These are phyloP conservation scores for Aspergillus eucalypticola DNA, from an alignment of 2,329 filamentous ascomycete species.

Conservation along the genomic window DNA sequence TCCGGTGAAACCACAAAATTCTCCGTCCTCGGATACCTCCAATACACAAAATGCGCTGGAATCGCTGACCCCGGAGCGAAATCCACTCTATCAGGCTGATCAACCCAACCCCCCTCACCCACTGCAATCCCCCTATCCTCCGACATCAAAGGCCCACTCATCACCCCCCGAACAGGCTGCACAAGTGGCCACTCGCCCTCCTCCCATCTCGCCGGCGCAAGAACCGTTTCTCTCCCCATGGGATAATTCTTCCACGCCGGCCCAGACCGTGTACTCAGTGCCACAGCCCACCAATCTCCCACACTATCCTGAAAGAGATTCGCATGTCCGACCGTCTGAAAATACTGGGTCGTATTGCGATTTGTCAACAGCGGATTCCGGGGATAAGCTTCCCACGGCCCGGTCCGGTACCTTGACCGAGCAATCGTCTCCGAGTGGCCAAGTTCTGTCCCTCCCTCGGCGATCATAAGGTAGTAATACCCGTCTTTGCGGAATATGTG, in stretches of 20 bases:
- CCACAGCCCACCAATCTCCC: slow-evolving; percentile 57
- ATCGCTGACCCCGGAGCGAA: slow-evolving; percentile 50
- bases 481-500: slow-evolving; percentile 33
- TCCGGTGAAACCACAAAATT: slow-evolving; percentile 51
- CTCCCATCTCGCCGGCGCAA: slow-evolving; percentile 52
- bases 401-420: slow-evolving; percentile 30
- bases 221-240: slow-evolving; percentile 57
- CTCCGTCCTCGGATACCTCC: slow-evolving; percentile 51
- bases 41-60: slow-evolving; percentile 58
- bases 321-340: slow-evolving; percentile 58
- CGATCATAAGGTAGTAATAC: slow-evolving; percentile 34
- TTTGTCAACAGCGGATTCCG: slow-evolving; percentile 47
- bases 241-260: slow-evolving; percentile 46
- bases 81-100: slow-evolving; percentile 47
- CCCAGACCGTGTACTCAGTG: slow-evolving; percentile 45
- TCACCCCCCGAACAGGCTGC: slow-evolving; percentile 16
- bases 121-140: slow-evolving; percentile 11
- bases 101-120: slow-evolving; percentile 36
- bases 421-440: slow-evolving; percentile 33
- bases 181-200: slow-evolving; percentile 50
- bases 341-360: slow-evolving; percentile 40
- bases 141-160: slow-evolving; percentile 15
- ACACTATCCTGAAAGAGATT: slow-evolving; percentile 56
- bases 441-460: slow-evolving; percentile 30
- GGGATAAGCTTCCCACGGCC: slow-evolving; percentile 44